Percentiles rank a stretch among this genome's conserved stretches.
Evolutionary conservation across 2,329 filamentous ascomycete species (phyloP).

Genomic region (Periglandula ipomoeae): DNA sequence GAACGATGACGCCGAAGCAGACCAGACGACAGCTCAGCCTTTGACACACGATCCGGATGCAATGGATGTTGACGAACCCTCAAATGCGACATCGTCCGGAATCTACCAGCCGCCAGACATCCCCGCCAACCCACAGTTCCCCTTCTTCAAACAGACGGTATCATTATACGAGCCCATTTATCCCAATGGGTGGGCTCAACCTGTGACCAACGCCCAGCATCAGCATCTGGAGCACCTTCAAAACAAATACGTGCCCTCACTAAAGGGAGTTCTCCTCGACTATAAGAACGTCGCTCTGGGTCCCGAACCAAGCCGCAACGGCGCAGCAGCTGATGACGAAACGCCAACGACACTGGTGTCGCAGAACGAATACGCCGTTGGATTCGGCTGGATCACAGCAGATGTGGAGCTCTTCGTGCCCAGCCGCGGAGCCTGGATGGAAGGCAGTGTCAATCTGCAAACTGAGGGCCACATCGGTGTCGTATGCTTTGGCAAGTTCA

Average conservation of each 20-base stretch:
- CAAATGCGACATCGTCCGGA: slow-evolving; percentile 19
- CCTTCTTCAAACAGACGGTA: slow-evolving; percentile 70
- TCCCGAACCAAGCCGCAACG: slow-evolving; percentile 43
- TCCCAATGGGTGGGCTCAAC: slow-evolving; percentile 59
- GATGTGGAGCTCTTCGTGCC: slow-evolving; percentile 81
- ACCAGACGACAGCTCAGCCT: background rate
- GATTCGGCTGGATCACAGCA: slow-evolving; percentile 80
- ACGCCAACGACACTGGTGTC: slow-evolving; percentile 39
- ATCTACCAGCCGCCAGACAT: slow-evolving; percentile 30
- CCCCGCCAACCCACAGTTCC: slow-evolving; percentile 41
- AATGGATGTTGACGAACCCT: slow-evolving; percentile 31
- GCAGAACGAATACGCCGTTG: slow-evolving; percentile 75
- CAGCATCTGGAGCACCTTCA: slow-evolving; percentile 68
- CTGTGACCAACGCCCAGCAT: slow-evolving; percentile 60
- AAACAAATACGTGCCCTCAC: slow-evolving; percentile 65
- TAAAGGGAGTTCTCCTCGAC: slow-evolving; percentile 65
- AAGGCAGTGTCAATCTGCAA: slow-evolving; percentile 77
- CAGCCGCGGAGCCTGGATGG: slow-evolving; percentile 60
- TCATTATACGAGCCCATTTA: slow-evolving; percentile 73
- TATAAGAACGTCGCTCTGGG: slow-evolving; percentile 62
- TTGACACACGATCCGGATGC: slow-evolving; percentile 14
- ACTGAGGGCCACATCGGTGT: slow-evolving; percentile 84
- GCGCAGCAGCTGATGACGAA: slow-evolving; percentile 38
- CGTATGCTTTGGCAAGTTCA: slow-evolving; percentile 86
- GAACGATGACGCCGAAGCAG: background rate